phyloP scores from a whole-genome alignment of 768 basidiomycete genomes.

The Clitopilus passeckerianus region DNA sequence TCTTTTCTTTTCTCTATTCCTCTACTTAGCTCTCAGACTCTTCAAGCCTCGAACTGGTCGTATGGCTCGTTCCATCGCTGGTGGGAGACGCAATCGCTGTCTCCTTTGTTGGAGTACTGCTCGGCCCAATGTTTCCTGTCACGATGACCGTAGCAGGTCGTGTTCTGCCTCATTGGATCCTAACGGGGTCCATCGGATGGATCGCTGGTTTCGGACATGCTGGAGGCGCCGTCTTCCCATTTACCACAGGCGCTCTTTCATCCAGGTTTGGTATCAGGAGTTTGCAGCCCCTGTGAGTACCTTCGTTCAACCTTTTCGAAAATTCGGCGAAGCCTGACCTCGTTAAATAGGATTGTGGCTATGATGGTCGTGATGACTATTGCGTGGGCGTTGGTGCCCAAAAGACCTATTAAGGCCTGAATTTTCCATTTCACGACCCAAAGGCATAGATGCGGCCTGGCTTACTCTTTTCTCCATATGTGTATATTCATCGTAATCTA shows the following conservation, averaged over 20 bases:
- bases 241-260: slow-evolving; percentile 63
- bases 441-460: too few relatives aligned
- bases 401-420: background rate
- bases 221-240: slow-evolving; percentile 64
- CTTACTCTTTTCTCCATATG: too few relatives aligned
- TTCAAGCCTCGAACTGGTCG: slow-evolving; percentile 40
- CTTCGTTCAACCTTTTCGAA: background rate
- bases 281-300: slow-evolving; percentile 52
- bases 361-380: slow-evolving; percentile 58
- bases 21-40: background rate
- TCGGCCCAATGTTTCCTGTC: slow-evolving; percentile 71
- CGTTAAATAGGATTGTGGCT: slow-evolving; percentile 41
- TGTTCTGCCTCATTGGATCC: slow-evolving; percentile 62
- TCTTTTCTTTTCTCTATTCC: background rate
- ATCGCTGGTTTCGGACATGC: slow-evolving; percentile 62
- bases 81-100: slow-evolving; percentile 60
- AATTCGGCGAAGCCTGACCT: background rate
- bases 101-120: slow-evolving; percentile 57
- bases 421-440: too few relatives aligned
- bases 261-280: slow-evolving; percentile 50
- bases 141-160: slow-evolving; percentile 62
- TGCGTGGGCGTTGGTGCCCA: slow-evolving; percentile 50
- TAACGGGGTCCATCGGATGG: slow-evolving; percentile 58
- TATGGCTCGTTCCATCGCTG: slow-evolving; percentile 68
- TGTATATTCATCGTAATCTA: too few relatives aligned